A percentile compares a stretch with the other conserved stretches of the same genome.
Conservation (phyloP, 345 rosid species). For the Lepidium sativum region DNA sequence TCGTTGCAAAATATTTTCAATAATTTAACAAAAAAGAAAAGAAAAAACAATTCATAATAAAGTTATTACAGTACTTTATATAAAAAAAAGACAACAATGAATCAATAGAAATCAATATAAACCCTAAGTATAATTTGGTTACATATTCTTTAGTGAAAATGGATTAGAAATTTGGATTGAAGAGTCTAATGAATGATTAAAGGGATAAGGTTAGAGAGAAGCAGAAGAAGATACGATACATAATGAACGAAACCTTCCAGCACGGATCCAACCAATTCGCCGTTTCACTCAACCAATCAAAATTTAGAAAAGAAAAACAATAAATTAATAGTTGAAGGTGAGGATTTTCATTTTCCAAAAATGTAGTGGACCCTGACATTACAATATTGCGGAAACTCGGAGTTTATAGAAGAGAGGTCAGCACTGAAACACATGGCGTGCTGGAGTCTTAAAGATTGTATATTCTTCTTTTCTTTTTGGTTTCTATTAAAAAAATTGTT, state of each 20-base stretch:
- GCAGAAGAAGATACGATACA: neutral
- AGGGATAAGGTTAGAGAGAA: constrained; percentile 17
- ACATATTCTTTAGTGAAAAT: no score
- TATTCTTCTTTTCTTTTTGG: neutral
- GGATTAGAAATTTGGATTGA: no score
- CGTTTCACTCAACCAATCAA: constrained; percentile 27
- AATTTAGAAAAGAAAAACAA: neutral
- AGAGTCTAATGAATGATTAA: neutral
- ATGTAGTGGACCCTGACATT: neutral
- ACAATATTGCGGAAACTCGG: constrained; percentile 18
- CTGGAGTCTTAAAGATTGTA: neutral
- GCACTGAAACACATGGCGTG: constrained; percentile 20
- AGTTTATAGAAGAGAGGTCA: constrained; percentile 2
- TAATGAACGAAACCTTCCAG: constrained; percentile 18
- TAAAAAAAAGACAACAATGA: no score
- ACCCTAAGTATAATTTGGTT: no score
- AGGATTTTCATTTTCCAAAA: neutral
- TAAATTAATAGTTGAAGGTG: neutral
- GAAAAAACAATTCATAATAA: no score
- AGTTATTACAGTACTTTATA: no score
- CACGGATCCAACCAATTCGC: constrained; percentile 21
- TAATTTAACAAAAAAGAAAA: no score
- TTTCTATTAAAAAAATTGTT: neutral
- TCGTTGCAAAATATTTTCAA: no score
- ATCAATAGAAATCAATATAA: no score